Evolutionary conservation across 345 rosid species (phyloP), one percentile per base, ranked within the genome.

Genomic region (Hevea brasiliensis): DNA sequence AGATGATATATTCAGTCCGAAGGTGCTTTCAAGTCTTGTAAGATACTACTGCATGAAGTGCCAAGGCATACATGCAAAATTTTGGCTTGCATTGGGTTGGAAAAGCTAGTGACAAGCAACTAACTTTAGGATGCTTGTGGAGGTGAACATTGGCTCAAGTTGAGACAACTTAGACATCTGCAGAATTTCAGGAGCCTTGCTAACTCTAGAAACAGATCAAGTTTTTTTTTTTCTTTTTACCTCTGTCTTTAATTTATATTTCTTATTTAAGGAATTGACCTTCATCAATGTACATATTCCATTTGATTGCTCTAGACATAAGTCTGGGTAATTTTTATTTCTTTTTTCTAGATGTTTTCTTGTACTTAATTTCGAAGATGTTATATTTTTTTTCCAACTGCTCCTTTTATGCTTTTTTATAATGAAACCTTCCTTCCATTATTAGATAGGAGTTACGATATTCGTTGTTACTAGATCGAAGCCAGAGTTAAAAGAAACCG

Each of bases 161-260:
- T 42, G 68, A 57, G 51, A 71, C 61, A 70, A 74, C 62, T 79
- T 83, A 73, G 81, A 74, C 79, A 60, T 78, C 75, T 81, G 78
- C 84, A 80, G 80, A 80, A 71, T 61, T 71, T 41, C 84, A 84
- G 87, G 81, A 86, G 75, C 78, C 77, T 86, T 71, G 78, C 87
- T 84, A 83, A 84, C 87, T 77, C 67, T 65, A 80, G 54, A 77
- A 77, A 82, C 84, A 77, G 61, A 80, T 67, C 42, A 54, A 82
- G 69, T 69, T 82, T 77, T 73, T 32, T 1, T 32, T 32, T 1
- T 32, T 32, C 58, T 69, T 57, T 42, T 18, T 24, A n/a, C 67
- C n/a, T 1, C 29, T 18, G 24, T 65, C 48, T 68, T 63, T 23
- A 20, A 61, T 61, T 58, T 72, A 35, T 57, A 32, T 45, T 51